phyloP scores from a whole-genome alignment of 164 flowering plant genomes.

The Aristolochia fimbriata region DNA sequence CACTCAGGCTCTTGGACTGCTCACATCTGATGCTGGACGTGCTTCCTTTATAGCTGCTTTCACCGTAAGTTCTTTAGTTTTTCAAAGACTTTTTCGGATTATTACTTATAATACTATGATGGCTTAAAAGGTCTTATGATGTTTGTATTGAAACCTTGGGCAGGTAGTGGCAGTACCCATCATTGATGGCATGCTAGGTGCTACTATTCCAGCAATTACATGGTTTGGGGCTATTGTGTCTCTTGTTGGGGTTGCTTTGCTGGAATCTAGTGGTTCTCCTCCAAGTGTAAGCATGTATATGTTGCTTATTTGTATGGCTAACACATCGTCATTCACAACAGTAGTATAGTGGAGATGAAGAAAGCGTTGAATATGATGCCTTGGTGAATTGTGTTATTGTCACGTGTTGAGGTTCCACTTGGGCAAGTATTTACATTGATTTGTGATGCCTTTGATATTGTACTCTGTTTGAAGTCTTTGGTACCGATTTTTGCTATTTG shows the following conservation, averaged over 20 bases:
- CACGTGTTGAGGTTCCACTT: background rate
- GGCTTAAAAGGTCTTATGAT: background rate
- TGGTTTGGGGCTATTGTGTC: constrained; percentile 86
- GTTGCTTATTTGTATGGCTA: too few species aligned
- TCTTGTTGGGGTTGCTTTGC: constrained; percentile 55
- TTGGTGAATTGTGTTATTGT: constrained; percentile 6
- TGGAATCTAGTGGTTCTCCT: constrained; percentile 91
- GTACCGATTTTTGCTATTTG: too few species aligned
- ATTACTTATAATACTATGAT: background rate
- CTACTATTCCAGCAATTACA: constrained; percentile 47
- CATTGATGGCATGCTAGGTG: constrained; percentile 77
- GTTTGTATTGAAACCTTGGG: constrained; percentile 8
- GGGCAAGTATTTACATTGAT: too few species aligned
- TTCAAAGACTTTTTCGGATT: background rate
- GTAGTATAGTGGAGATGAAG: constrained; percentile 5
- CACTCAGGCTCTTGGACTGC: constrained; percentile 67
- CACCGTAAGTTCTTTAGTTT: constrained; percentile 41
- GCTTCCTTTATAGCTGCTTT: constrained; percentile 73
- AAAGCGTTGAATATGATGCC: constrained; percentile 1
- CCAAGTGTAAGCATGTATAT: constrained; percentile 50
- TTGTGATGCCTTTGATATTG: too few species aligned
- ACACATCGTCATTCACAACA: too few species aligned
- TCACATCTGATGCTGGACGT: constrained; percentile 85
- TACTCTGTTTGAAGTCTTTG: too few species aligned
- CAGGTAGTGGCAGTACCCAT: constrained; percentile 79